These are phyloP conservation scores for Colletotrichum sublineola DNA, from an alignment of 2,329 filamentous ascomycete species.

Conservation along the genomic window DNA sequence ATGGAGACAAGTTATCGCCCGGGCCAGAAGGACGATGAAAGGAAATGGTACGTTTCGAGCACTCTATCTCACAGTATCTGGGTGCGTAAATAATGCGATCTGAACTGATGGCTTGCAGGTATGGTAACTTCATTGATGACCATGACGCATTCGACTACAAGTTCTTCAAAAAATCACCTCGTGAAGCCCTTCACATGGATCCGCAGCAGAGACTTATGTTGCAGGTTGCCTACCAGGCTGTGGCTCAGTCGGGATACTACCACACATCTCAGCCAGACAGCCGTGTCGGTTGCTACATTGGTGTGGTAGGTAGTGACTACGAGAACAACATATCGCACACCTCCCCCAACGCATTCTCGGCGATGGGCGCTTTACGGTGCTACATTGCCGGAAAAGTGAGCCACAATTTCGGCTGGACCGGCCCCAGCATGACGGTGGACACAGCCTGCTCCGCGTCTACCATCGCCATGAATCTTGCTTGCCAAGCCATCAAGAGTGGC, in stretches of 20 bases:
- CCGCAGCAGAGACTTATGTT: slow-evolving; percentile 55
- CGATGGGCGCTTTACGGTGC: slow-evolving; percentile 51
- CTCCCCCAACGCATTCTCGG: slow-evolving; percentile 53
- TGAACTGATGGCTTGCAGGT: too few species aligned
- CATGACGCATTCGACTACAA: slow-evolving; percentile 52
- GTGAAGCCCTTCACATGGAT: slow-evolving; percentile 53
- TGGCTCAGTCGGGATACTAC: slow-evolving; percentile 49
- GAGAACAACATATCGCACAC: slow-evolving; percentile 55
- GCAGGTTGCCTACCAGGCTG: slow-evolving; percentile 57
- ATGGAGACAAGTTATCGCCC: too few species aligned
- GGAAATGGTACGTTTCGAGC: too few species aligned
- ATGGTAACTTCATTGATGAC: slow-evolving; percentile 45
- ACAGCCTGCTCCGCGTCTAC: slow-evolving; percentile 55
- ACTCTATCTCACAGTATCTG: too few species aligned
- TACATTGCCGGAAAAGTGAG: slow-evolving; percentile 52
- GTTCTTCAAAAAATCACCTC: too few species aligned
- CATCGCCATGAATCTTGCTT: slow-evolving; percentile 37
- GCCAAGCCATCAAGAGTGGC: too few species aligned
- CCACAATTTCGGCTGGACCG: slow-evolving; percentile 56
- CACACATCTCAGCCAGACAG: neutral
- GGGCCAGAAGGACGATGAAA: too few species aligned
- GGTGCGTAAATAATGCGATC: too few species aligned
- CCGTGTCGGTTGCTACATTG: slow-evolving; percentile 57
- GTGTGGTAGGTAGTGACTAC: slow-evolving; percentile 55
- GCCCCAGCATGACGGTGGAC: slow-evolving; percentile 53